Base-by-base conservation (phyloP, 2,329 filamentous ascomycete genomes). In the Penicillium griseofulvum region DNA sequence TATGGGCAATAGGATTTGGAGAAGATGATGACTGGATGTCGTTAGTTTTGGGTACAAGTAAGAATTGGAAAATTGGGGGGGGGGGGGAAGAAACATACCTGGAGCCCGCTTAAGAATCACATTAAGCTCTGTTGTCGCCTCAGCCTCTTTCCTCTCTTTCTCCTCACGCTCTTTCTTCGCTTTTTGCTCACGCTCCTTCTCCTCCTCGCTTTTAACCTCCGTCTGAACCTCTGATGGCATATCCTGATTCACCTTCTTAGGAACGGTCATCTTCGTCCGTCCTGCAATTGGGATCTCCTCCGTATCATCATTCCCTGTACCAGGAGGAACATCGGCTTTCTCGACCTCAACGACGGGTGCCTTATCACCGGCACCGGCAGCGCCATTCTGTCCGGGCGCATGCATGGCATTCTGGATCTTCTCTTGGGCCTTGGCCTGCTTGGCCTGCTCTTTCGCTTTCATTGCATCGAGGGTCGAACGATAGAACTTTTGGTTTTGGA, bases 1-100 rank as follows among this genome's bases (percentile, higher is more conserved):
- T 84, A 87, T 0, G 89, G 91, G 74, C 94, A 99, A 76, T 93
- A 96, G 1, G 89, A 85, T 75, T 99, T 97, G 61, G 91, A 96
- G 78, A 97, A 97, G 66, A 99, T 90, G 71, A 97, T 89, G 57
- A 97, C 91, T 94, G 62, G 7, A 53, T 26, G 38, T 17, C 19
- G 57, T 55, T 31, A 54, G 42, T 29, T 26, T 41, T 31, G 53
- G 12, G 11, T 24, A 54, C 39, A 22, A 36, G 57, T 28, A 26
- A 29, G 28, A 19, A 6, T 39, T 29, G 39, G 33, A 22, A 16
- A 54, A 28, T 8, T 14, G 31, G n/a, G 26, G n/a, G 28, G 26
- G n/a, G n/a, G n/a, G n/a, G n/a, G n/a, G 44, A 22, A 28, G 34
- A 33, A 44, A 77, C 83, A 63, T 83, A 95, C 91, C 87, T 16